Evolutionary conservation across 768 basidiomycete genomes (phyloP).

Genomic region (Termitomyces sp.): DNA sequence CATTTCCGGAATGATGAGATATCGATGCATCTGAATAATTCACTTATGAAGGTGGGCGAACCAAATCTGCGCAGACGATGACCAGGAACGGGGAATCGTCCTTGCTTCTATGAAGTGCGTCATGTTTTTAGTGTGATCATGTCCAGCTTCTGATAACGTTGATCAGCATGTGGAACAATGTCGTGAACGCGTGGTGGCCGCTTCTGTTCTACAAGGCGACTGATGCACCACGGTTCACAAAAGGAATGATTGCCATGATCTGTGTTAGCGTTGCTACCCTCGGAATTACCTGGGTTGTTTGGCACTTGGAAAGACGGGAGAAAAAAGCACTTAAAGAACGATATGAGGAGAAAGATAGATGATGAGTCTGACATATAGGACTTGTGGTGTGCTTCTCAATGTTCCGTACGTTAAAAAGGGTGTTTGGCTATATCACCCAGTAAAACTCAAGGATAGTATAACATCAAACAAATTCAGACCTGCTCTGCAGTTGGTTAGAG

Average conservation of each 20-base stretch:
- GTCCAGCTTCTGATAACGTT: background rate
- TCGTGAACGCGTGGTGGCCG: conserved; percentile 67
- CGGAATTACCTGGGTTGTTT: conserved; percentile 50
- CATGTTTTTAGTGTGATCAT: background rate
- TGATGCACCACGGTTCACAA: conserved; percentile 63
- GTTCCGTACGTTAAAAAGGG: background rate
- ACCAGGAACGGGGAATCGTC: conserved; percentile 65
- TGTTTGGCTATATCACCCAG: background rate
- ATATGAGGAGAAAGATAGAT: background rate
- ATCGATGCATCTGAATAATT: background rate
- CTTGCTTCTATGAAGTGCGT: conserved; percentile 73
- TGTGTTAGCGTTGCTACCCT: conserved; percentile 55
- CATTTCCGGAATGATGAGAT: background rate
- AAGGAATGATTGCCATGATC: conserved; percentile 69
- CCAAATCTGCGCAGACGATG: conserved; percentile 67
- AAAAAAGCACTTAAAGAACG: background rate
- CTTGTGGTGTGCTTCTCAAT: background rate
- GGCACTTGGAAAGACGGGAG: conserved; percentile 45
- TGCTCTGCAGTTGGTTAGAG: background rate
- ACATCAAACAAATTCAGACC: background rate
- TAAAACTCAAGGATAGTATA: too few species aligned
- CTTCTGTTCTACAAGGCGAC: conserved; percentile 72
- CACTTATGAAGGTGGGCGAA: conserved; percentile 63
- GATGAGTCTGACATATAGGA: background rate
- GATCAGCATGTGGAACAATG: conserved; percentile 65